Conservation (phyloP, 306 rosid genomes). For the Oxytropis ochrocephala region DNA sequence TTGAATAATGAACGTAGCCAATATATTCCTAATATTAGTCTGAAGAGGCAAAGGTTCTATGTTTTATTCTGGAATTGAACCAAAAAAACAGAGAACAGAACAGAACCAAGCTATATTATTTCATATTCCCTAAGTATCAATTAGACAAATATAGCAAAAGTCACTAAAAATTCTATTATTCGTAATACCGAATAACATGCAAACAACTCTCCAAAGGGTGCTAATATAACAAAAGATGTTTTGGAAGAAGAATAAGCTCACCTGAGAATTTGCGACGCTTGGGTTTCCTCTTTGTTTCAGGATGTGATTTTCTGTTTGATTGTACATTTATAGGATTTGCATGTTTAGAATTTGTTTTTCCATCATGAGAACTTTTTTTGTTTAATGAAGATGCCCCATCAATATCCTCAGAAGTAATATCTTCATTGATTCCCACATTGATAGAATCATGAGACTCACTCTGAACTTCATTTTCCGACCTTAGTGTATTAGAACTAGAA, state of each 20-base stretch:
- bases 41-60: neutral
- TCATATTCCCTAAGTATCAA: neutral
- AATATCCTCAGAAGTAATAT: constrained; percentile 28
- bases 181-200: neutral
- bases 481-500: constrained; percentile 23
- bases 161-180: constrained; percentile 12
- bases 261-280: constrained; percentile 71
- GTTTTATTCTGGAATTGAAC: neutral
- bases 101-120: neutral
- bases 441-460: constrained; percentile 32
- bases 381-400: constrained; percentile 33
- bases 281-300: constrained; percentile 56
- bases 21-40: constrained; percentile 13
- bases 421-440: constrained; percentile 28
- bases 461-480: constrained; percentile 29
- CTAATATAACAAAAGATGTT: constrained; percentile 4
- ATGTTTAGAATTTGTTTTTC: constrained; percentile 39
- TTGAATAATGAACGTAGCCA: neutral
- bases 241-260: constrained; percentile 17
- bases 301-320: constrained; percentile 36
- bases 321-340: constrained; percentile 25
- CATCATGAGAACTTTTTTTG: constrained; percentile 23
- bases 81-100: neutral
- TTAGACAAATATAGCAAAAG: constrained; percentile 2
- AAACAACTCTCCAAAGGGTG: constrained; percentile 13